Evolutionary conservation across 1,284 basidiomycete genomes (phyloP).

Genomic region (Jaminaea rosea): DNA sequence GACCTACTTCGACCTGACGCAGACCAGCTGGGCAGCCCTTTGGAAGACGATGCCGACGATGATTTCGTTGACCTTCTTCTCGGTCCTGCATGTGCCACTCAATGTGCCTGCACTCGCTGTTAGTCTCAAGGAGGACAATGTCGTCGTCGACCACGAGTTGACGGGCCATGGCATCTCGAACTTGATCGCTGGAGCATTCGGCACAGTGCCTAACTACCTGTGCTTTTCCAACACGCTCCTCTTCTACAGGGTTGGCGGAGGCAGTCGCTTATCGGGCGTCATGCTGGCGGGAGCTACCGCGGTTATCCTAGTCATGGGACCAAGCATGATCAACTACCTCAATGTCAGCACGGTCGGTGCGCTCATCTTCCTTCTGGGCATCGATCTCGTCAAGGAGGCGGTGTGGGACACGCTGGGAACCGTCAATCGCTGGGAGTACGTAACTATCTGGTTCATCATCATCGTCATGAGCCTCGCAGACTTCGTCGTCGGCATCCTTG

Average conservation of each 20-base stretch:
- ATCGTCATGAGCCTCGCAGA: constrained; percentile 62
- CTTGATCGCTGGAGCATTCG: constrained; percentile 66
- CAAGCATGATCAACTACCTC: constrained; percentile 50
- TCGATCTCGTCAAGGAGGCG: constrained; percentile 85
- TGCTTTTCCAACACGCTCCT: constrained; percentile 48
- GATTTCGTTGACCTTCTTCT: constrained; percentile 65
- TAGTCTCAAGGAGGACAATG: constrained; percentile 76
- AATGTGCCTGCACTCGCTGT: constrained; percentile 80
- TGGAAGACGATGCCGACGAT: constrained; percentile 50
- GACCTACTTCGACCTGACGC: constrained; percentile 43
- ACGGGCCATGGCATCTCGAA: constrained; percentile 90
- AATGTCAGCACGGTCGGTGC: constrained; percentile 56
- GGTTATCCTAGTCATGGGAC: constrained; percentile 69
- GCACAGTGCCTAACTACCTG: constrained; percentile 60
- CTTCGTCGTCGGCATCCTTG: constrained; percentile 86
- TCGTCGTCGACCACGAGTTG: constrained; percentile 86
- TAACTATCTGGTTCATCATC: constrained; percentile 54
- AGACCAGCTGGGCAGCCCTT: constrained; percentile 40
- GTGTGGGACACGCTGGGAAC: constrained; percentile 89
- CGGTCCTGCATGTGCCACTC: constrained; percentile 71
- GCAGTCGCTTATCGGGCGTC: constrained; percentile 71
- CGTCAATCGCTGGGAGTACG: constrained; percentile 53
- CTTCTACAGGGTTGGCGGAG: constrained; percentile 89
- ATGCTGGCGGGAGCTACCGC: constrained; percentile 71
- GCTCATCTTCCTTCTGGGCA: constrained; percentile 86